Conservation (phyloP, 1,284 basidiomycete genomes). For the Cryptococcus sp. region DNA sequence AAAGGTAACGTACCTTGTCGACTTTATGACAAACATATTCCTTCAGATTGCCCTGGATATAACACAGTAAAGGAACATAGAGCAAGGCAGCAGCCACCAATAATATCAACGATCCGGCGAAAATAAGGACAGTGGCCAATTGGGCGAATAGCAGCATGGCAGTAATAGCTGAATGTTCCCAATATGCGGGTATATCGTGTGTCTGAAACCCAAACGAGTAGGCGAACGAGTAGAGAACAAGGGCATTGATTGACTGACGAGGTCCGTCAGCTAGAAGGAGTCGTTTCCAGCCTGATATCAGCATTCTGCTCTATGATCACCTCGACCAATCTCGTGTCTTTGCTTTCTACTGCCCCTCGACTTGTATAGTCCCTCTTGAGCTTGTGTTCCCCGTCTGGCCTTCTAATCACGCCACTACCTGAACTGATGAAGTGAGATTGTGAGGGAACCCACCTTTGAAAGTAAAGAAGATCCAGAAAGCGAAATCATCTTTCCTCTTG, state of each 20-base stretch:
- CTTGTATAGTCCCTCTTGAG: no score
- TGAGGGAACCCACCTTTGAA: slow-evolving; percentile 91
- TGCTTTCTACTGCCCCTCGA: slow-evolving; percentile 36
- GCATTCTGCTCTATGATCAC: no score
- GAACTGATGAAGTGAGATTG: no score
- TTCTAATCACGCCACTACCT: no score
- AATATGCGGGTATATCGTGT: slow-evolving; percentile 61
- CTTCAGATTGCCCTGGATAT: slow-evolving; percentile 95
- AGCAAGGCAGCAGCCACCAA: slow-evolving; percentile 77
- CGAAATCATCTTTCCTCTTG: slow-evolving; percentile 93
- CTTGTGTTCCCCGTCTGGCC: no score
- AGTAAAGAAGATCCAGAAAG: slow-evolving; percentile 98
- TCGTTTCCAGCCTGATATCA: slow-evolving; percentile 80
- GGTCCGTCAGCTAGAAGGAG: slow-evolving; percentile 92
- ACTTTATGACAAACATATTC: slow-evolving; percentile 99
- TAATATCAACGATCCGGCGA: slow-evolving; percentile 74
- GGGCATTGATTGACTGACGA: slow-evolving; percentile 91
- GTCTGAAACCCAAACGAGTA: slow-evolving; percentile 64
- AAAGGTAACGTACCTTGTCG: slow-evolving; percentile 65
- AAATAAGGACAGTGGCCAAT: slow-evolving; percentile 84
- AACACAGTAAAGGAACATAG: slow-evolving; percentile 87
- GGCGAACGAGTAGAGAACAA: slow-evolving; percentile 89
- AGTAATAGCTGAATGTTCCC: slow-evolving; percentile 60
- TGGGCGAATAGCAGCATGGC: slow-evolving; percentile 80
- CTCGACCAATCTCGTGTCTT: background rate